A percentile compares a stretch with the other conserved stretches of the same genome.
Evolutionary conservation across 2,329 filamentous ascomycete genomes (phyloP).

Genomic region (Penicillium capsulatum): DNA sequence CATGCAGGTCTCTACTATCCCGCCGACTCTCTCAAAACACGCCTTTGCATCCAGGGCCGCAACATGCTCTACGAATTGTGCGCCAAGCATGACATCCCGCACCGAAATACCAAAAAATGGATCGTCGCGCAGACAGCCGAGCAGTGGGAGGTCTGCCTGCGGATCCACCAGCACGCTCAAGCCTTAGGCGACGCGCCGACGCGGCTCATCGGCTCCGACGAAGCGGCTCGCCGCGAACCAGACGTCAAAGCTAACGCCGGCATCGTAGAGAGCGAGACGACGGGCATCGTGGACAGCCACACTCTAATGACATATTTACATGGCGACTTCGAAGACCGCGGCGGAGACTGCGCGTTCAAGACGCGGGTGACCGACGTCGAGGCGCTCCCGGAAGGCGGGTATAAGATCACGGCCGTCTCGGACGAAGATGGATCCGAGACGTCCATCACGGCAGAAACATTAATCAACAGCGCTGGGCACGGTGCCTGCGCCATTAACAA

Average conservation of each 20-base stretch:
- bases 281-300: slow-evolving; percentile 88
- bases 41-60: slow-evolving; percentile 74
- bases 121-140: slow-evolving; percentile 77
- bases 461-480: slow-evolving; percentile 84
- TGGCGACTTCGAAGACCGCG: slow-evolving; percentile 69
- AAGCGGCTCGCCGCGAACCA: slow-evolving; percentile 66
- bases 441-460: slow-evolving; percentile 66
- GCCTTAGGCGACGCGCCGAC: slow-evolving; percentile 61
- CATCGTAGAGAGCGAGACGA: slow-evolving; percentile 77
- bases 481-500: slow-evolving; percentile 74
- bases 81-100: slow-evolving; percentile 59
- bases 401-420: slow-evolving; percentile 58
- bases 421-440: slow-evolving; percentile 39
- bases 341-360: slow-evolving; percentile 68
- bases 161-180: slow-evolving; percentile 52
- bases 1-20: slow-evolving; percentile 95
- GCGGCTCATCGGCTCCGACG: slow-evolving; percentile 60
- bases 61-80: slow-evolving; percentile 77
- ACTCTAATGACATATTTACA: slow-evolving; percentile 75
- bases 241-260: slow-evolving; percentile 67
- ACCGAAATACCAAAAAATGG: slow-evolving; percentile 83
- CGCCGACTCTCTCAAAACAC: slow-evolving; percentile 68
- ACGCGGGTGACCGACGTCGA: slow-evolving; percentile 61
- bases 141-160: slow-evolving; percentile 59
- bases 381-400: slow-evolving; percentile 60